These are phyloP conservation scores for Flaveria brownii DNA, from an alignment of 129 eudicot species.

Conservation along the genomic window DNA sequence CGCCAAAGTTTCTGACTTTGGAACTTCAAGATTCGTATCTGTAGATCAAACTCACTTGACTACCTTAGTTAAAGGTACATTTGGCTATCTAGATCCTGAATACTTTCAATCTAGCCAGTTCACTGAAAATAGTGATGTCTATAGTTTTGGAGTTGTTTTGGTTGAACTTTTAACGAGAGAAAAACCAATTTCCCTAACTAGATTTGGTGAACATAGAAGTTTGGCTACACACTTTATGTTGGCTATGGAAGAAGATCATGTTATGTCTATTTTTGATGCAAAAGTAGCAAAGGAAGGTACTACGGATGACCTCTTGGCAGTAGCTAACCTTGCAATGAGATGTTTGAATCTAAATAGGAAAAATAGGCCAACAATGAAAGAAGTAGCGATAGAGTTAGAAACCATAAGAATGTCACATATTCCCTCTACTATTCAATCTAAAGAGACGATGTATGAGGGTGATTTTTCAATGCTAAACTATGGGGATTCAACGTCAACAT, in stretches of 20 bases:
- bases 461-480: background rate
- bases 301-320: conserved; percentile 14
- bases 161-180: conserved; percentile 24
- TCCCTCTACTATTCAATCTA: conserved; percentile 11
- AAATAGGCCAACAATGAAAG: background rate
- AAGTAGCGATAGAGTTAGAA: conserved; percentile 20
- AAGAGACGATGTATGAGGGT: background rate
- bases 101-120: conserved; percentile 33
- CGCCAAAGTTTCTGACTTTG: conserved; percentile 33
- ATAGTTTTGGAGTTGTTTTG: conserved; percentile 40
- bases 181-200: conserved; percentile 22
- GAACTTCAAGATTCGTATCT: conserved; percentile 32
- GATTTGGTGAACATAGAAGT: conserved; percentile 29
- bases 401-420: conserved; percentile 12
- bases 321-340: conserved; percentile 31
- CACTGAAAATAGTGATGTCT: conserved; percentile 35
- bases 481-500: background rate
- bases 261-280: conserved; percentile 29
- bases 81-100: conserved; percentile 38
- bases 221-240: conserved; percentile 15
- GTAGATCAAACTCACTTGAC: conserved; percentile 37
- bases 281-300: conserved; percentile 3
- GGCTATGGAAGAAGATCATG: conserved; percentile 23
- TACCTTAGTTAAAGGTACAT: conserved; percentile 33
- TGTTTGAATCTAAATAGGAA: conserved; percentile 28